Percentiles rank a stretch among this genome's conserved stretches.
Conservation (phyloP, 352 stramenopile genomes). For the Phytophthora quininea region DNA sequence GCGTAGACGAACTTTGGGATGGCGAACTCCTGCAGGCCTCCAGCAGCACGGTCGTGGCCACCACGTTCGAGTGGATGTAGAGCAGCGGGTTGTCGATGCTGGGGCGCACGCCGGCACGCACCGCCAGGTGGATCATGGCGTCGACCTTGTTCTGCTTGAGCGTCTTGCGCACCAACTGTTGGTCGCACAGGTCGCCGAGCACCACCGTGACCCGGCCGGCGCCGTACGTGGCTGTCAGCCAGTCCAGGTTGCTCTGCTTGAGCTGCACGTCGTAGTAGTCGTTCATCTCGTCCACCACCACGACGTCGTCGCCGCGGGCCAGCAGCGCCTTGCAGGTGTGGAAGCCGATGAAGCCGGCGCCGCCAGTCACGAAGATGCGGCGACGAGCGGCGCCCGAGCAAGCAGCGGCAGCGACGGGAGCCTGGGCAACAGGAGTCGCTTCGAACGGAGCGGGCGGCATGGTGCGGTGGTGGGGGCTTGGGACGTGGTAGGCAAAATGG, state of each 20-base stretch:
- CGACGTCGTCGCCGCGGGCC: conserved; percentile 89
- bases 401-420: conserved; percentile 12
- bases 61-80: conserved; percentile 98
- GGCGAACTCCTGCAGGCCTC: conserved; percentile 90
- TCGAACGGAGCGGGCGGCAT: conserved; percentile 39
- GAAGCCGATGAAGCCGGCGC: conserved; percentile 97
- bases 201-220: conserved; percentile 73
- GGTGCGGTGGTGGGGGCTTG: neutral
- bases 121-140: conserved; percentile 96
- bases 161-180: conserved; percentile 87
- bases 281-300: conserved; percentile 98
- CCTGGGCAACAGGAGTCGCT: conserved; percentile 8
- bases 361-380: conserved; percentile 90
- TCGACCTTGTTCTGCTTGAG: conserved; percentile 87
- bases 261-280: conserved; percentile 99
- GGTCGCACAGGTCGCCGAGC: conserved; percentile 95
- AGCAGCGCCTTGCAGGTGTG: conserved; percentile 93
- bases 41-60: conserved; percentile 93
- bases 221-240: conserved; percentile 64
- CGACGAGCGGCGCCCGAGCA: conserved; percentile 8
- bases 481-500: neutral
- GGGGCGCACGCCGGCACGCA: conserved; percentile 94
- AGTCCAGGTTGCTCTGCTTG: conserved; percentile 95
- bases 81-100: conserved; percentile 98
- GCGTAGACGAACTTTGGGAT: conserved; percentile 97